Conservation (phyloP, 345 rosid species). For the Kandelia obovata region DNA sequence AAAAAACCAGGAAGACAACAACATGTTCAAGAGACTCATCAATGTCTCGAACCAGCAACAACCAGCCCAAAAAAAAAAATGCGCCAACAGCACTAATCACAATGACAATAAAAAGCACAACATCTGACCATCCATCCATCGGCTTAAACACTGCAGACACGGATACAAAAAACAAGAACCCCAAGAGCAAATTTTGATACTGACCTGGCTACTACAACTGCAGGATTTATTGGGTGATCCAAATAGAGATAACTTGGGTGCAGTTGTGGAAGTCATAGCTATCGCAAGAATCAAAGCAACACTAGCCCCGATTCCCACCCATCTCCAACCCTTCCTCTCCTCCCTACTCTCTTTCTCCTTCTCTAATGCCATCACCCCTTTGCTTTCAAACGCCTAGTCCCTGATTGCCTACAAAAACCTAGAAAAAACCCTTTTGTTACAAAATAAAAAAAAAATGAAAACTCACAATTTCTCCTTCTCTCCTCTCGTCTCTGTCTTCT, state of each 20-base stretch:
- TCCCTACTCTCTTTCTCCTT: constrained; percentile 9
- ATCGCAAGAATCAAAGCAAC: constrained; percentile 40
- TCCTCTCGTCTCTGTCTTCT: no score
- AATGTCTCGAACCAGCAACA: no score
- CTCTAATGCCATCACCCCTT: not conserved
- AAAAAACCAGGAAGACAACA: no score
- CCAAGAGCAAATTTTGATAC: no score
- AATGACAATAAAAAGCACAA: not conserved
- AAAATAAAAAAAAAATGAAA: no score
- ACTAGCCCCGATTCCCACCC: constrained; percentile 40
- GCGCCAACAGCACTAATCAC: not conserved
- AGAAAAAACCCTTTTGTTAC: no score
- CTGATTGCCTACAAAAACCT: no score
- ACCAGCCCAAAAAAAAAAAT: not conserved
- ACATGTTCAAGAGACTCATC: no score
- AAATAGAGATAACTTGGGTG: constrained; percentile 28
- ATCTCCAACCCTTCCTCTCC: constrained; percentile 22
- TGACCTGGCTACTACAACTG: constrained; percentile 60
- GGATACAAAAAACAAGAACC: not conserved
- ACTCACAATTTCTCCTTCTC: no score
- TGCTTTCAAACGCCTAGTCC: no score
- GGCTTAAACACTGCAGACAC: not conserved
- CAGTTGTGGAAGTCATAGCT: constrained; percentile 31
- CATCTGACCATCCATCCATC: no score
- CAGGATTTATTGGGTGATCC: constrained; percentile 36